Evolutionary conservation across 352 stramenopile species (phyloP), one percentile per base, ranked within the genome.

Genomic region (Pythium phragmitis): DNA sequence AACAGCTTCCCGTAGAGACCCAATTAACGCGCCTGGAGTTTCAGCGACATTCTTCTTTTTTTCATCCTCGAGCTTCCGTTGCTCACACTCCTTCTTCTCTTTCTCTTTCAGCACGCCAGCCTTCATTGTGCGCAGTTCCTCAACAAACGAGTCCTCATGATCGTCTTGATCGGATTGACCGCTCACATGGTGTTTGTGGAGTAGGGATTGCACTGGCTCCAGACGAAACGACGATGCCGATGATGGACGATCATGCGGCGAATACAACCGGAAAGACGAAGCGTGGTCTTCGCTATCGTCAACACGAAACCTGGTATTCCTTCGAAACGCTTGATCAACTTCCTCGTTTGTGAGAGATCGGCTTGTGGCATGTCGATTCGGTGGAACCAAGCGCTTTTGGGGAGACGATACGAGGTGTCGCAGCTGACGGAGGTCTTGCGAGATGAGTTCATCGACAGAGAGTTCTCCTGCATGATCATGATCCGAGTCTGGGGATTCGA

Each of bases 371-470:
- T 41, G 45, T 0, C 14, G 21, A 2, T 49, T 26, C 16, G 49
- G 28, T 47, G 46, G 34, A 33, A 23, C n/a, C 9, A 21, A 17
- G 42, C 30, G 17, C 36, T 77, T 57, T 12, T 60, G 58, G 8
- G 65, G 69, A 7, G 65, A 72, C 16, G 57, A 57, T 1, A 89
- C 75, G 17, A 89, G 60, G 0, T 68, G 55, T 33, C 79, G 74
- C 0, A 89, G 62, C 6, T 84, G 51, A 2, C 60, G 46, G 4
- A 89, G 72, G n/a, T 87, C 80, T 7, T 74, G 68, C 12, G 57
- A 65, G 37, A 89, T 80, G 16, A 86, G 65, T 13, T 73, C 63
- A 54, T 85, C 75, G n/a, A 86, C 74, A 4, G 75, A 85, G 13
- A 72, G 63, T 9, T 82, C 64, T 5, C 68, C 65, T 58, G 23